phyloP scores from a whole-genome alignment of 768 basidiomycete species.

The Thelephora aurantiotincta region DNA sequence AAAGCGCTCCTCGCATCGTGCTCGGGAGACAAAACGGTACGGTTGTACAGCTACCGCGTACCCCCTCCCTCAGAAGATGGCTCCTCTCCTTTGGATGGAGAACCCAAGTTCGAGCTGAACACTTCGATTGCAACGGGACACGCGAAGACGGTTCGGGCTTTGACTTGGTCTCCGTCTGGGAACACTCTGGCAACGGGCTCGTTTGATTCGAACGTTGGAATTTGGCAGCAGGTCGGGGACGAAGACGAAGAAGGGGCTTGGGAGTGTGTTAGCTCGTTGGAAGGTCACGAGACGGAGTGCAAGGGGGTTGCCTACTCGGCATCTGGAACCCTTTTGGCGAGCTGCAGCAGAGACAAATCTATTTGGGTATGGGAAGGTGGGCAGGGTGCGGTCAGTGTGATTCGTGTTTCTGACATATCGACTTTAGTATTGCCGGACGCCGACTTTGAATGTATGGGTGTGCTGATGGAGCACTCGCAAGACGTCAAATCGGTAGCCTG shows the following conservation, averaged over 20 bases:
- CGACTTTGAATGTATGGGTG: slow-evolving; percentile 90
- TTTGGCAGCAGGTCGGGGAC: slow-evolving; percentile 67
- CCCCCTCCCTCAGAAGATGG: slow-evolving; percentile 2
- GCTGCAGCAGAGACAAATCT: slow-evolving; percentile 91
- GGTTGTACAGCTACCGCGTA: slow-evolving; percentile 57
- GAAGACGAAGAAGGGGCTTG: slow-evolving; percentile 46
- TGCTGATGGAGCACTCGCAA: slow-evolving; percentile 93
- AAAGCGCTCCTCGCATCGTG: slow-evolving; percentile 81
- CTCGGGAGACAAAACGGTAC: slow-evolving; percentile 86
- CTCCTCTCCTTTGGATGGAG: slow-evolving; percentile 12
- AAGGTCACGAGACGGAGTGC: slow-evolving; percentile 96
- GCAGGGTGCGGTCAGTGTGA: slow-evolving; percentile 8
- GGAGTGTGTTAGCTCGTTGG: slow-evolving; percentile 78
- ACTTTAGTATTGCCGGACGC: slow-evolving; percentile 69
- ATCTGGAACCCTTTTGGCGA: slow-evolving; percentile 74
- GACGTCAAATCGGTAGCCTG: slow-evolving; percentile 93
- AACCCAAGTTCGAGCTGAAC: slow-evolving; percentile 33
- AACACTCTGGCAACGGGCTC: slow-evolving; percentile 79
- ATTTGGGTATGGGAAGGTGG: slow-evolving; percentile 99
- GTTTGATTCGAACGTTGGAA: slow-evolving; percentile 83
- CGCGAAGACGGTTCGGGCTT: slow-evolving; percentile 68
- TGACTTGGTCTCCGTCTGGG: slow-evolving; percentile 88
- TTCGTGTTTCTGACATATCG: background rate
- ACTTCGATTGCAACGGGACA: slow-evolving; percentile 75
- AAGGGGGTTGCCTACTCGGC: slow-evolving; percentile 79